These are phyloP conservation scores for Lotmaria passim DNA, from an alignment of 208 protist species.

Conservation along the genomic window DNA sequence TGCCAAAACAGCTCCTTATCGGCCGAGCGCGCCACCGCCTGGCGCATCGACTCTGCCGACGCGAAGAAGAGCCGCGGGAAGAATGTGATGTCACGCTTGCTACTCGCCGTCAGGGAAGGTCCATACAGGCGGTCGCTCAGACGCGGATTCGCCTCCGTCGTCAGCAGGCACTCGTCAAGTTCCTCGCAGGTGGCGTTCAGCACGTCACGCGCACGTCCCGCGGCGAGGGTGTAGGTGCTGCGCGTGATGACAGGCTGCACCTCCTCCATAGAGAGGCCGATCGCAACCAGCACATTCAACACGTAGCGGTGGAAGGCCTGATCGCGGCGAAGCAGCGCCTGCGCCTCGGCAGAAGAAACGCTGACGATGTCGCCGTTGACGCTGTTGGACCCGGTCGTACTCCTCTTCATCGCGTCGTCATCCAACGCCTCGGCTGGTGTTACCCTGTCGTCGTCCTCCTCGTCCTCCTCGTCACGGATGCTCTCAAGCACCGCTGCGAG, in stretches of 20 bases:
- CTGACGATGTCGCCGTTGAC: conserved; percentile 22
- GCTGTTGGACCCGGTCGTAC: conserved; percentile 12
- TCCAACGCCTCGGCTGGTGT: neutral
- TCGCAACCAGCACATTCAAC: conserved; percentile 54
- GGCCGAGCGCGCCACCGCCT: conserved; percentile 20
- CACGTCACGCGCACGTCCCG: conserved; percentile 38
- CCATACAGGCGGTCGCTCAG: conserved; percentile 29
- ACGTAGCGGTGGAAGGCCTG: conserved; percentile 57
- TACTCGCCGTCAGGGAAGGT: conserved; percentile 1
- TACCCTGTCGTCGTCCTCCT: neutral
- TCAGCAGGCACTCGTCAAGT: conserved; percentile 34
- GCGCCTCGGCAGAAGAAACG: conserved; percentile 10
- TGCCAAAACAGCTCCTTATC: conserved; percentile 41
- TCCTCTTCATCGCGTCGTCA: neutral
- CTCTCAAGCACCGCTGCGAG: conserved; percentile 35
- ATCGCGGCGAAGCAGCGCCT: conserved; percentile 37
- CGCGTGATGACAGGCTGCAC: conserved; percentile 44
- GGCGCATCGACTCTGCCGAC: conserved; percentile 28
- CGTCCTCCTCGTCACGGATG: conserved; percentile 35
- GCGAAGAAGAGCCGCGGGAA: conserved; percentile 50
- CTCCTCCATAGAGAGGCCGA: conserved; percentile 62
- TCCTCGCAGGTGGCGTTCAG: conserved; percentile 33
- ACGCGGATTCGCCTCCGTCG: conserved; percentile 3
- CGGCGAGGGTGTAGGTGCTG: conserved; percentile 42
- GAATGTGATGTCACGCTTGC: conserved; percentile 44